phyloP scores from a whole-genome alignment of 2,329 filamentous ascomycete genomes.

The Fonsecaea erecta region DNA sequence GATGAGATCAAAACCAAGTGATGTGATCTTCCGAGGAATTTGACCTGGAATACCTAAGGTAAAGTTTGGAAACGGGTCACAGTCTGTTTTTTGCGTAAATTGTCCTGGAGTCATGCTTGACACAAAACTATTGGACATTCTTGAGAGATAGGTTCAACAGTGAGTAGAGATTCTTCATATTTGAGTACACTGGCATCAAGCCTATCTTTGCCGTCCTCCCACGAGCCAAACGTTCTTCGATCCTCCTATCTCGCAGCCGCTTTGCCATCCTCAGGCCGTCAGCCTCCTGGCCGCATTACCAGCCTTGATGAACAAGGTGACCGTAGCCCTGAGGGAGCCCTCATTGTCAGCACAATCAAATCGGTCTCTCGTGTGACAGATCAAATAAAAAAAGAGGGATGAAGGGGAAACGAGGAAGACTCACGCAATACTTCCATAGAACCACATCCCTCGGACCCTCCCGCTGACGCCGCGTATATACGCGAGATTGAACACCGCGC shows the following conservation, averaged over 20 bases:
- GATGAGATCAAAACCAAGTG: too few species aligned
- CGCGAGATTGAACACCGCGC: conserved; percentile 3
- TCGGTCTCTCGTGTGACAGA: not conserved
- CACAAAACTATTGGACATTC: too few species aligned
- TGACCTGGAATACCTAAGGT: too few species aligned
- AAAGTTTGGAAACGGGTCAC: too few species aligned
- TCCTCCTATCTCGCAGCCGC: not conserved
- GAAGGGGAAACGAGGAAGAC: not conserved
- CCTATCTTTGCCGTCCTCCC: not conserved
- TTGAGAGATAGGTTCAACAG: not conserved
- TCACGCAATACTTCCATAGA: not conserved
- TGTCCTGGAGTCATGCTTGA: too few species aligned
- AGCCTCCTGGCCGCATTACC: conserved; percentile 8
- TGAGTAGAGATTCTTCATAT: not conserved
- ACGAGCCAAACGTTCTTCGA: not conserved
- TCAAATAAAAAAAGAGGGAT: not conserved
- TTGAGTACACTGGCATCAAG: not conserved
- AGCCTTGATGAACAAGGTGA: conserved; percentile 16
- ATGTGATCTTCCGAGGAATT: too few species aligned
- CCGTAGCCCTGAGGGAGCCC: not conserved
- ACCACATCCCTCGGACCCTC: not conserved
- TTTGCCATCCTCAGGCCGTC: not conserved
- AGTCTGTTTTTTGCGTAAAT: too few species aligned
- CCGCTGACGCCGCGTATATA: not conserved
- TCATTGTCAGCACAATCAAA: not conserved